These are phyloP conservation scores for Microdochium bolleyi DNA, from an alignment of 2,329 filamentous ascomycete species.

Conservation along the genomic window DNA sequence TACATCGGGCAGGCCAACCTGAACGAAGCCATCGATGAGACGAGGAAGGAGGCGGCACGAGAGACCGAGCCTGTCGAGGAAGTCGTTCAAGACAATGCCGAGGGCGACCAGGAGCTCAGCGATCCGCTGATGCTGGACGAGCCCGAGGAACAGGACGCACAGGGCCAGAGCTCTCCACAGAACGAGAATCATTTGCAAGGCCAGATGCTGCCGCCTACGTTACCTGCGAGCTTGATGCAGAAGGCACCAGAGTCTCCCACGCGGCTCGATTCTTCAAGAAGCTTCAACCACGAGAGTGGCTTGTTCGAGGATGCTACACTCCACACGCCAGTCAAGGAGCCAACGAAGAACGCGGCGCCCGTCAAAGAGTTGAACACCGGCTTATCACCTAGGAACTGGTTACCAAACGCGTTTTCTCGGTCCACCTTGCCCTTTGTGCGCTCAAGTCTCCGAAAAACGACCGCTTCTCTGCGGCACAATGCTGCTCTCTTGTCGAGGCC, in stretches of 20 bases:
- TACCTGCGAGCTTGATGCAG: not conserved
- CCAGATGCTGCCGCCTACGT: not conserved
- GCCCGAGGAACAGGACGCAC: not conserved
- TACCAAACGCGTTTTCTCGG: not conserved
- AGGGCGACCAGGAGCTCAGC: not conserved
- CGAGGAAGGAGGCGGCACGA: not conserved
- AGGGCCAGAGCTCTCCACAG: not conserved
- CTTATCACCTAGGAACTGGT: not conserved
- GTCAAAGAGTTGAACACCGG: not conserved
- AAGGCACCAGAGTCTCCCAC: constrained; percentile 7
- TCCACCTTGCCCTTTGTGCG: not conserved
- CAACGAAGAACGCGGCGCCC: not conserved
- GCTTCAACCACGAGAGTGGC: constrained; percentile 25
- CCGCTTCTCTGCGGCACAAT: not conserved
- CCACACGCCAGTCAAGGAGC: constrained; percentile 9
- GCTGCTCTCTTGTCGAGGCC: not conserved
- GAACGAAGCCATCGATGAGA: not conserved
- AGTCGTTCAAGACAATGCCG: not conserved
- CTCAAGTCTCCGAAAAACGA: not conserved
- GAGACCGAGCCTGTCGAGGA: not conserved
- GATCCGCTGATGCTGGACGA: not conserved
- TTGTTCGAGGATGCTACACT: constrained; percentile 25
- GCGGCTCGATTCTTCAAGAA: constrained; percentile 16
- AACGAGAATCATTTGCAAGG: not conserved
- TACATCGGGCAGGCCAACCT: not conserved